Evolutionary conservation across 306 rosid genomes (phyloP).

Genomic region (Trifolium fragiferum): DNA sequence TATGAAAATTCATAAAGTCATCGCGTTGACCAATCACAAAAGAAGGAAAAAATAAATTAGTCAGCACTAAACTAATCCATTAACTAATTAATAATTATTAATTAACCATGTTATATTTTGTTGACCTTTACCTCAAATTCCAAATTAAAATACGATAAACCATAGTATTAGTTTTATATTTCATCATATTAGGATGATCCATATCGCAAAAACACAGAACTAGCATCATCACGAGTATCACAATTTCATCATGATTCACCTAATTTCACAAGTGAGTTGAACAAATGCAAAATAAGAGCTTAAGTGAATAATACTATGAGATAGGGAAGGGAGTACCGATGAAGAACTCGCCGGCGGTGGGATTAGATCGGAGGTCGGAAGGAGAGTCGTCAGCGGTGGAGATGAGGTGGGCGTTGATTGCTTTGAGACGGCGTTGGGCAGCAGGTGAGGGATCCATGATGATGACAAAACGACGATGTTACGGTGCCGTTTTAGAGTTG

Average conservation of each 20-base stretch:
- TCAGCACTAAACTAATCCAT: background rate
- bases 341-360: constrained; percentile 79
- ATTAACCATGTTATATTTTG: background rate
- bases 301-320: background rate
- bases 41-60: background rate
- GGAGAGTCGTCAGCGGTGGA: constrained; percentile 48
- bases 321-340: constrained; percentile 53
- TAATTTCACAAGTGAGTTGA: background rate
- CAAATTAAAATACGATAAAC: constrained; percentile 5
- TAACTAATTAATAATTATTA: background rate
- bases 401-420: constrained; percentile 65
- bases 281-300: constrained; percentile 22
- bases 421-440: constrained; percentile 70
- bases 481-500: too few relatives aligned
- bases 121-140: background rate
- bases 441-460: constrained; percentile 72
- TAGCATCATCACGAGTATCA: background rate
- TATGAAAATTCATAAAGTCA: background rate
- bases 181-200: constrained; percentile 1
- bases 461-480: background rate
- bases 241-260: background rate
- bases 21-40: background rate
- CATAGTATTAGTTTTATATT: background rate
- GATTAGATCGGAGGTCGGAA: constrained; percentile 59
- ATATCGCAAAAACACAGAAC: background rate